Percentiles rank a stretch among this genome's conserved stretches.
phyloP scores from a whole-genome alignment of 345 rosid species.

The Citrus mangshanensis region DNA sequence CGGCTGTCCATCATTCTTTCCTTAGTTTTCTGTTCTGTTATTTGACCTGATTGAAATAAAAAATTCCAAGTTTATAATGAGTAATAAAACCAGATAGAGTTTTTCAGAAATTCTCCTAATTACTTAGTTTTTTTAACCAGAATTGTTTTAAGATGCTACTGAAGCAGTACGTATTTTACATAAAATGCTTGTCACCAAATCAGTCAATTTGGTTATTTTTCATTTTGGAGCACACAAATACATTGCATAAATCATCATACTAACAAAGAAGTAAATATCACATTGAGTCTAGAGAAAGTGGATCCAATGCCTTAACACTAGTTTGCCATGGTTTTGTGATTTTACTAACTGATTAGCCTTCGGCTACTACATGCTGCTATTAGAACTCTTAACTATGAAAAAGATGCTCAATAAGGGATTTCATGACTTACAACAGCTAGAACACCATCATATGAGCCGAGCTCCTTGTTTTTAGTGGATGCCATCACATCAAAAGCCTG shows the following conservation, averaged over 20 bases:
- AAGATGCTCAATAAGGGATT: slow-evolving; percentile 5
- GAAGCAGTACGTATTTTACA: not conserved
- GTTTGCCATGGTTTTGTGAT: not conserved
- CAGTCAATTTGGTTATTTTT: not conserved
- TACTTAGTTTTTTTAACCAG: not conserved
- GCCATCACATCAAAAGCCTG: slow-evolving; percentile 82
- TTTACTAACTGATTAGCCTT: not conserved
- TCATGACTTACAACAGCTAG: slow-evolving; percentile 71
- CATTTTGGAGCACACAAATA: not conserved
- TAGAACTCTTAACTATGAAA: not conserved
- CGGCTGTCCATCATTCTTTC: not conserved
- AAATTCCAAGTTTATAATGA: not conserved
- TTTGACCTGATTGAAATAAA: not conserved
- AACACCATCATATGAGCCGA: slow-evolving; percentile 70
- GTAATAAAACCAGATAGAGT: not conserved
- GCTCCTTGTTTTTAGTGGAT: slow-evolving; percentile 55
- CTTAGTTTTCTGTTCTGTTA: not conserved
- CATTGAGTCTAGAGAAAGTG: not conserved
- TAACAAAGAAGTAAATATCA: not conserved
- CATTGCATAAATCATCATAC: not conserved
- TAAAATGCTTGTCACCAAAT: not conserved
- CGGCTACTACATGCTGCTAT: not conserved
- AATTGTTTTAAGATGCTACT: not conserved
- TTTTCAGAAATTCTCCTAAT: not conserved
- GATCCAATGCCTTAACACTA: not conserved